Conservation (phyloP, 2,329 filamentous ascomycete species). For the Setomelanomma holmii region DNA sequence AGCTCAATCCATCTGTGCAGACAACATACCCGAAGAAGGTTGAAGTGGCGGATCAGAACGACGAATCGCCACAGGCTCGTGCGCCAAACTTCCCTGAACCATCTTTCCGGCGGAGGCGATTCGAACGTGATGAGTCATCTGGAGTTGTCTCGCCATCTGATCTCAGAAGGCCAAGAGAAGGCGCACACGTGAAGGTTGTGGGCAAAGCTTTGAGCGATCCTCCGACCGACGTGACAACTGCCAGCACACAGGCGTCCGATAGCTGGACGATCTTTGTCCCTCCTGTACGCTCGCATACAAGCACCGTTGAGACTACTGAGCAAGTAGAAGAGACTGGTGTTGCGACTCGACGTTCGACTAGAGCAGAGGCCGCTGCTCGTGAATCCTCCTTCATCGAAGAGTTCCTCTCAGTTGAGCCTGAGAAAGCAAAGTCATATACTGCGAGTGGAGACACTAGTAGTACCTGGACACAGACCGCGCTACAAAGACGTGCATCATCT, state of each 20-base stretch:
- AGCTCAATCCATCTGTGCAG: neutral
- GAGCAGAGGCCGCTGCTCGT: constrained; percentile 11
- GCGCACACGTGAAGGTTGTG: constrained; percentile 7
- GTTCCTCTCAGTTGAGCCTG: constrained; percentile 18
- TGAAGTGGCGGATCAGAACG: constrained; percentile 8
- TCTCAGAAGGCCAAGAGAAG: constrained; percentile 33
- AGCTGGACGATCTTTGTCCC: neutral
- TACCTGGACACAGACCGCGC: constrained; percentile 35
- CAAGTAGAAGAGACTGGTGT: neutral
- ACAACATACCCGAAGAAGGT: constrained; percentile 24
- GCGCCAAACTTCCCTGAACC: constrained; percentile 23
- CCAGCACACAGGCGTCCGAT: neutral
- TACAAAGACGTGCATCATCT: constrained; percentile 18
- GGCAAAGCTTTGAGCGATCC: neutral
- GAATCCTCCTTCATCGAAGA: constrained; percentile 33
- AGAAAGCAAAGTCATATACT: neutral
- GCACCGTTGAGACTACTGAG: neutral
- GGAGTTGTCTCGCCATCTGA: constrained; percentile 44
- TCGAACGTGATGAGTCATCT: constrained; percentile 23
- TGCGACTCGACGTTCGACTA: neutral
- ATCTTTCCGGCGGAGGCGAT: constrained; percentile 15
- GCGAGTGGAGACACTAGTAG: neutral
- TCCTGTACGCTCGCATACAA: neutral
- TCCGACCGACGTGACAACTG: neutral
- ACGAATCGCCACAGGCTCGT: neutral